Percentiles rank a stretch among this genome's conserved stretches.
These are phyloP conservation scores for Sparassis latifolia DNA, from an alignment of 1,284 basidiomycete genomes.

Conservation along the genomic window DNA sequence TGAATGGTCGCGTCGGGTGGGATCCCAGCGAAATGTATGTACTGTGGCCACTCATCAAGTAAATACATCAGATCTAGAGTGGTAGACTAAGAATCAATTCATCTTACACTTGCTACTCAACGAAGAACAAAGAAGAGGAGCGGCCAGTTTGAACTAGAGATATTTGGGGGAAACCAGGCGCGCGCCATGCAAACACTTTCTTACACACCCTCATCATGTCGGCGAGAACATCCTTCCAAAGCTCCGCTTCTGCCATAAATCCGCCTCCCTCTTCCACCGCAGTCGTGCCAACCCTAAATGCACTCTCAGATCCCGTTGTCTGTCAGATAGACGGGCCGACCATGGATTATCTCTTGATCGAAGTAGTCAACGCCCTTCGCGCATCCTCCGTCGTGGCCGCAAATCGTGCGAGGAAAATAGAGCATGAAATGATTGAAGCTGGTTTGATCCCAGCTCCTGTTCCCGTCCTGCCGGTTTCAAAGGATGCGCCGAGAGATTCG, in stretches of 20 bases:
- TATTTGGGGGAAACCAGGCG: too few relatives aligned
- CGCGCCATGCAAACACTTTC: too few relatives aligned
- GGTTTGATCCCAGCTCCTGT: slow-evolving; percentile 53
- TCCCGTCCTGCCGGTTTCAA: slow-evolving; percentile 31
- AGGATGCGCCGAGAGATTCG: slow-evolving; percentile 49
- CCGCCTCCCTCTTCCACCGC: slow-evolving; percentile 25
- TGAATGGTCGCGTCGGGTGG: too few relatives aligned
- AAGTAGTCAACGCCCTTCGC: slow-evolving; percentile 66
- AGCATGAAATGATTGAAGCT: slow-evolving; percentile 69
- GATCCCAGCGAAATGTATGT: too few relatives aligned
- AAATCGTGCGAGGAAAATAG: slow-evolving; percentile 54
- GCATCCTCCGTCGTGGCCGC: slow-evolving; percentile 67
- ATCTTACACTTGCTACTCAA: too few relatives aligned
- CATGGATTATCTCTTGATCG: slow-evolving; percentile 83
- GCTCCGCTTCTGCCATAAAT: slow-evolving; percentile 15
- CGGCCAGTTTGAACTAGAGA: too few relatives aligned
- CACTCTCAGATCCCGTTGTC: slow-evolving; percentile 54
- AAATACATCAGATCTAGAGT: too few relatives aligned
- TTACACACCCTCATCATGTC: slow-evolving; percentile 23
- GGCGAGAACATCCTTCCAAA: slow-evolving; percentile 28
- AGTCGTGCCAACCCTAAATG: slow-evolving; percentile 33
- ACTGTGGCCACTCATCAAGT: too few relatives aligned
- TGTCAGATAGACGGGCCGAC: slow-evolving; percentile 66
- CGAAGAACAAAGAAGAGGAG: too few relatives aligned
- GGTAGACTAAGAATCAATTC: too few relatives aligned